Base-by-base conservation (phyloP, 2,329 filamentous ascomycete genomes). In the Cladosporium sp. region DNA sequence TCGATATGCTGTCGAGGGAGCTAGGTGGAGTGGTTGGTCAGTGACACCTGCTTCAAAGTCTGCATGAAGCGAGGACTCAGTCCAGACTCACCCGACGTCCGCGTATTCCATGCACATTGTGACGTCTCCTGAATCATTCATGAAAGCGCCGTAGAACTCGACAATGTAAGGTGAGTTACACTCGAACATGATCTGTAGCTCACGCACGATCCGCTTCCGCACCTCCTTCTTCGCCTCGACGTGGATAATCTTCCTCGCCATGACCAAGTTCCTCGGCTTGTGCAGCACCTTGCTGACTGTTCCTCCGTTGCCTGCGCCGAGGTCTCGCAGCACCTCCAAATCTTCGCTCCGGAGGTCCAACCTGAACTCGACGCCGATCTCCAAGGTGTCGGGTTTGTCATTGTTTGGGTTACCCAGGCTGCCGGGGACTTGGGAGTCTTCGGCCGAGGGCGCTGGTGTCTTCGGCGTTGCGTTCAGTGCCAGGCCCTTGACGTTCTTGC, bases 41-140 rank as follows among this genome's bases (percentile, higher is more conserved):
- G 49, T 42, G n/a, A 24, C 12, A 7, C 13, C 4, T 27, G 22
- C 22, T 27, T 9, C 22, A 27, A 27, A 27, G 22, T 7, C 6
- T 36, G 6, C 32, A 7, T 32, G 32, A 36, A 36, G 32, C 13
- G n/a, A 7, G n/a, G 15, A n/a, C 32, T 15, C 32, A 15, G 15
- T 24, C 17, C 19, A 51, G 22, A 75, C 88, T 71, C 80, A 97
- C 93, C 93, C 93, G 68, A 92, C 89, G 71, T 99, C 93, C 89
- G 96, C 96, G 68, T 99, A 97, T 70, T 99, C 93, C 93, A 99
- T 99, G 70, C 93, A 99, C 85, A 99, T 92, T 61, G 97, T 95
- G 53, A 99, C 95, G 73, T 99, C 93, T 66, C 95, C 92, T 55
- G 90, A 90, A 65, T 95, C 88, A 67, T 96, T 97, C 65, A 97